Evolutionary conservation across 306 rosid species (phyloP).

Genomic region (Senna tora): DNA sequence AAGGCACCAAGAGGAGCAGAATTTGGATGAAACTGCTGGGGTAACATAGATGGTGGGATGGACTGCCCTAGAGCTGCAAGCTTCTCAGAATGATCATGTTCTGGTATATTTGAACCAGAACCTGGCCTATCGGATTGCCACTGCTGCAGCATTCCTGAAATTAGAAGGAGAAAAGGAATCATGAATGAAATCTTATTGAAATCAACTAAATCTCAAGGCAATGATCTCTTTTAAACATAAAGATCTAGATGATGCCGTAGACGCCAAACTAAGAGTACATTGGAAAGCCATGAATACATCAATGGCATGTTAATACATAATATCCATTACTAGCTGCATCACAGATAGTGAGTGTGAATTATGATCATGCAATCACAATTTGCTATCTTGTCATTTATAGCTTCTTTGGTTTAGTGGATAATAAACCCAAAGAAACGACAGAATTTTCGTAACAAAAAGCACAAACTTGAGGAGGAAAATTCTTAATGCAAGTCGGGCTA

Average conservation of each 20-base stretch:
- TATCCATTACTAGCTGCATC: background rate
- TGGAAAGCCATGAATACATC: background rate
- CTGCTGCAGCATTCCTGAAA: slow-evolving; percentile 65
- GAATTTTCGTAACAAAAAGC: slow-evolving; percentile 21
- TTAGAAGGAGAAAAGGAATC: slow-evolving; percentile 22
- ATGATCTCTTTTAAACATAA: slow-evolving; percentile 3
- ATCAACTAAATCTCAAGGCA: slow-evolving; percentile 21
- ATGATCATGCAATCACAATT: slow-evolving; percentile 14
- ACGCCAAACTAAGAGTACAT: slow-evolving; percentile 20
- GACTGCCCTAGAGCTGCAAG: slow-evolving; percentile 57
- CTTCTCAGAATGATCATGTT: slow-evolving; percentile 77
- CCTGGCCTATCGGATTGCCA: slow-evolving; percentile 82
- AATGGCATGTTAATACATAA: slow-evolving; percentile 12
- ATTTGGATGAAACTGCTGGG: slow-evolving; percentile 74
- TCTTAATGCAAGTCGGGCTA: slow-evolving; percentile 10
- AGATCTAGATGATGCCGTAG: slow-evolving; percentile 3
- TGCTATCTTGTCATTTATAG: slow-evolving; percentile 14
- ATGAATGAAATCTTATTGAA: slow-evolving; percentile 20
- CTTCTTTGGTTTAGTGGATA: background rate
- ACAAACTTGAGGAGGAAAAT: background rate
- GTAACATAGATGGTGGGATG: slow-evolving; percentile 52
- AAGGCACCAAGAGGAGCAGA: slow-evolving; percentile 60
- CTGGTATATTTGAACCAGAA: slow-evolving; percentile 53
- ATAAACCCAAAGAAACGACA: slow-evolving; percentile 13
- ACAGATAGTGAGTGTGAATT: background rate